These are phyloP conservation scores for Aspergillus quadricinctus DNA, from an alignment of 2,329 filamentous ascomycete genomes.

Conservation along the genomic window DNA sequence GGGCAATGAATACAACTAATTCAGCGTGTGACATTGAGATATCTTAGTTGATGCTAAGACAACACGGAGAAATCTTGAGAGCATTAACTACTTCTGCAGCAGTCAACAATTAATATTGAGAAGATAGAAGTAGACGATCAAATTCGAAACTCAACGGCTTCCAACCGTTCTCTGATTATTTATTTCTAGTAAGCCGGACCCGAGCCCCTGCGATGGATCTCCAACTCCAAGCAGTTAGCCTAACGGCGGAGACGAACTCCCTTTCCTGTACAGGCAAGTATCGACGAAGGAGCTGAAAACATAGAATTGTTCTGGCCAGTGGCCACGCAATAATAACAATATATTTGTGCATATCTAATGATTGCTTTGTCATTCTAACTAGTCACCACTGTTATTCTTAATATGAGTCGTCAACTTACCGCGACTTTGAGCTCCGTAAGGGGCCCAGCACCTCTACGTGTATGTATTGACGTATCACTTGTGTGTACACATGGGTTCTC, in stretches of 20 bases:
- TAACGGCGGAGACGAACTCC: slow-evolving; percentile 20
- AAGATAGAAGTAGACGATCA: neutral
- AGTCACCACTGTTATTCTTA: neutral
- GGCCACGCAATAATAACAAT: neutral
- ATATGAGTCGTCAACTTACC: neutral
- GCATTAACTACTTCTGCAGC: neutral
- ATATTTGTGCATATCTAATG: too few relatives aligned
- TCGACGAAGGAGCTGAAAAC: neutral
- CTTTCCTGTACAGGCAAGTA: slow-evolving; percentile 13
- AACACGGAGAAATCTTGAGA: neutral
- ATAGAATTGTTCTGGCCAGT: neutral
- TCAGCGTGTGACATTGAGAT: too few relatives aligned
- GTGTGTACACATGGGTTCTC: neutral
- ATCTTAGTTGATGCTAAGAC: neutral
- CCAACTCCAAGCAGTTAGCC: neutral
- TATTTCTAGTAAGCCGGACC: slow-evolving; percentile 14
- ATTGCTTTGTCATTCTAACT: too few relatives aligned
- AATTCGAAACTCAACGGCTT: neutral
- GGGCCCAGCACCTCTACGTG: neutral
- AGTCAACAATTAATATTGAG: too few relatives aligned
- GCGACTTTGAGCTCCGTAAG: neutral
- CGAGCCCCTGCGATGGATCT: slow-evolving; percentile 18
- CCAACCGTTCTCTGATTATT: neutral
- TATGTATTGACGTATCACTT: neutral
- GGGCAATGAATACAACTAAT: too few relatives aligned